Evolutionary conservation across 2,329 filamentous ascomycete species (phyloP).

Genomic region (Periconia macrospinosa): DNA sequence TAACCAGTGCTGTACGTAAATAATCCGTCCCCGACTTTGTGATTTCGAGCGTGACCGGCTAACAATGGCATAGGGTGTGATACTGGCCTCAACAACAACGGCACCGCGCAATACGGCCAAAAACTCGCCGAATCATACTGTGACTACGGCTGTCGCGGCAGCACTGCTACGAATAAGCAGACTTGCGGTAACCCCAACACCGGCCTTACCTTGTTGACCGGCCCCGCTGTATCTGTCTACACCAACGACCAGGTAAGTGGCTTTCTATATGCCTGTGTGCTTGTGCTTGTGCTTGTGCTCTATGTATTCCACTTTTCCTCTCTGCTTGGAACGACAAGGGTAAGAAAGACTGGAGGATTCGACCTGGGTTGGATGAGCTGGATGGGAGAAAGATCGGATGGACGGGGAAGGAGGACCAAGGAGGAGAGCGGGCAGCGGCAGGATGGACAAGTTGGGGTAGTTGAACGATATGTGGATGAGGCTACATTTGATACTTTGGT

Average conservation of each 20-base stretch:
- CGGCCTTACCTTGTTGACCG: not conserved
- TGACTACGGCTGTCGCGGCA: not conserved
- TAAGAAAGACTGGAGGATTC: not conserved
- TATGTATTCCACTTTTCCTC: not conserved
- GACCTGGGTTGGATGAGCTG: not conserved
- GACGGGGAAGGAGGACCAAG: not conserved
- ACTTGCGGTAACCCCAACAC: not conserved
- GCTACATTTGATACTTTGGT: no score
- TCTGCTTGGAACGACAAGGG: not conserved
- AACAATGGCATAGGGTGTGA: slow-evolving; percentile 1
- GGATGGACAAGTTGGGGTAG: not conserved
- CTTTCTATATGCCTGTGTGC: slow-evolving; percentile 8
- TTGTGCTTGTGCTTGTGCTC: slow-evolving; percentile 7
- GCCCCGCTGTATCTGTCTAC: slow-evolving; percentile 1
- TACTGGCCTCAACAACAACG: slow-evolving; percentile 1
- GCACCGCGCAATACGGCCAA: not conserved
- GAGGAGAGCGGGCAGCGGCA: no score
- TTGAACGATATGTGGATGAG: no score
- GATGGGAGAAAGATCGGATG: not conserved
- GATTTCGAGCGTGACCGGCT: not conserved
- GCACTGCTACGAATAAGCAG: not conserved
- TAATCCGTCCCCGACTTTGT: not conserved
- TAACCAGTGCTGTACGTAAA: slow-evolving; percentile 18
- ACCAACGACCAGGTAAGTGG: slow-evolving; percentile 3
- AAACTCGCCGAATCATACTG: not conserved